Conservation (phyloP, 129 eudicot genomes). For the Apium graveolens region DNA sequence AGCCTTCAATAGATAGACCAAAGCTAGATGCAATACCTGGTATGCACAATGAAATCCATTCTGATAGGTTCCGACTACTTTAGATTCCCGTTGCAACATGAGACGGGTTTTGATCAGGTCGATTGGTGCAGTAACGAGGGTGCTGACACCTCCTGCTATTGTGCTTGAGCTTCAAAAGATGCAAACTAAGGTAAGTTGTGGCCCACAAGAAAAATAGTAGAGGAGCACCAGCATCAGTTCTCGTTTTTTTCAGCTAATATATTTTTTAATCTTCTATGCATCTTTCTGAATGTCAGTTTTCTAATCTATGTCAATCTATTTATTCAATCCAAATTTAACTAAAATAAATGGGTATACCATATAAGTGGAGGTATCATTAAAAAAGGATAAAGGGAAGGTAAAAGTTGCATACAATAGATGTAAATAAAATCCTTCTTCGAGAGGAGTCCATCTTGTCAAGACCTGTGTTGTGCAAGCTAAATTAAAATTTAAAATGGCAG, state of each 20-base stretch:
- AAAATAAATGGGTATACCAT: too few relatives aligned
- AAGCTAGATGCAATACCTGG: constrained; percentile 41
- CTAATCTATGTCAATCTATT: background rate
- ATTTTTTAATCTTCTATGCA: background rate
- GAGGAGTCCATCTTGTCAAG: constrained; percentile 54
- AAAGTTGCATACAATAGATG: constrained; percentile 54
- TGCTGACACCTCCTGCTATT: constrained; percentile 74
- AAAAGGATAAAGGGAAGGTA: background rate
- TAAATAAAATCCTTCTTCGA: constrained; percentile 81
- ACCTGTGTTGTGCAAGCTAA: constrained; percentile 38
- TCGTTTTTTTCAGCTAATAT: background rate
- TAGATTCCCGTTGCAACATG: constrained; percentile 82
- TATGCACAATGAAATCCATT: constrained; percentile 86
- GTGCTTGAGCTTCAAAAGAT: constrained; percentile 76
- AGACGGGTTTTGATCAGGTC: constrained; percentile 95
- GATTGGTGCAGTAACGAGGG: constrained; percentile 80
- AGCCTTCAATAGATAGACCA: background rate
- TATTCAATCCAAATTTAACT: background rate
- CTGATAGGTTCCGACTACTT: constrained; percentile 44
- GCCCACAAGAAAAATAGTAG: background rate
- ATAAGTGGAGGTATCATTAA: background rate
- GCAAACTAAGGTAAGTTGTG: constrained; percentile 13
- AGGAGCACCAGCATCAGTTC: background rate
- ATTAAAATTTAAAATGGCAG: constrained; percentile 8
- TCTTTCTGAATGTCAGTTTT: background rate